Evolutionary conservation across 2,329 filamentous ascomycete genomes (phyloP).

Genomic region (Colletotrichum siamense): DNA sequence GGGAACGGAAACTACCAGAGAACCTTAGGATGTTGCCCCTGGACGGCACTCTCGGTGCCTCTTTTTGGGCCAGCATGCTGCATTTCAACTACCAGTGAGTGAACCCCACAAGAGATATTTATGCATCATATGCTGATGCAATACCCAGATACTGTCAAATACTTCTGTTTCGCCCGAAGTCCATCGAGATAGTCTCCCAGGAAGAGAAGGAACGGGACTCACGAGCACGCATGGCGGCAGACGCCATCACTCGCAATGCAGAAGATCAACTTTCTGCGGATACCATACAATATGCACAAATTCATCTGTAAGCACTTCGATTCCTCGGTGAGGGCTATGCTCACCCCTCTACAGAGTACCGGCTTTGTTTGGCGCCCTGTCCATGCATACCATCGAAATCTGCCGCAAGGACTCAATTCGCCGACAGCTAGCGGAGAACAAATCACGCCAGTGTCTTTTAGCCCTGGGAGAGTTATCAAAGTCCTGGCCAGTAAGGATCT

Average conservation of each 20-base stretch:
- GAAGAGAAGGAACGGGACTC: not conserved
- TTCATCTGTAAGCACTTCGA: not conserved
- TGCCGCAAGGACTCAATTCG: not conserved
- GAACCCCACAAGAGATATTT: not conserved
- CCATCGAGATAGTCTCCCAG: not conserved
- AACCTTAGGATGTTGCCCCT: not conserved
- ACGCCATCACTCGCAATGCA: conserved; percentile 12
- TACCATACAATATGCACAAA: not conserved
- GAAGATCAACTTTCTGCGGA: not conserved
- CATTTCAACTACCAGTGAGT: not conserved
- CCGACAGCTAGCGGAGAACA: conserved; percentile 1
- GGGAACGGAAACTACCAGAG: not conserved
- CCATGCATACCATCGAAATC: not conserved
- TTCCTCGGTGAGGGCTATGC: no score
- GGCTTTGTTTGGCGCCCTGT: conserved; percentile 5
- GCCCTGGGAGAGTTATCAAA: not conserved
- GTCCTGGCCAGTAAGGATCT: conserved; percentile 3
- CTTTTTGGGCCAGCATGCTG: conserved; percentile 6
- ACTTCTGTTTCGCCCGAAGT: not conserved
- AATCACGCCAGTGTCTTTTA: not conserved
- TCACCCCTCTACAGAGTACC: not conserved
- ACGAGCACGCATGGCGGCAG: not conserved
- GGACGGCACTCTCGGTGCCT: not conserved
- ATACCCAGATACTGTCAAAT: not conserved
- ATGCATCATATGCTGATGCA: not conserved